phyloP scores from a whole-genome alignment of 2,329 filamentous ascomycete species.

The Xylariaceae sp. region DNA sequence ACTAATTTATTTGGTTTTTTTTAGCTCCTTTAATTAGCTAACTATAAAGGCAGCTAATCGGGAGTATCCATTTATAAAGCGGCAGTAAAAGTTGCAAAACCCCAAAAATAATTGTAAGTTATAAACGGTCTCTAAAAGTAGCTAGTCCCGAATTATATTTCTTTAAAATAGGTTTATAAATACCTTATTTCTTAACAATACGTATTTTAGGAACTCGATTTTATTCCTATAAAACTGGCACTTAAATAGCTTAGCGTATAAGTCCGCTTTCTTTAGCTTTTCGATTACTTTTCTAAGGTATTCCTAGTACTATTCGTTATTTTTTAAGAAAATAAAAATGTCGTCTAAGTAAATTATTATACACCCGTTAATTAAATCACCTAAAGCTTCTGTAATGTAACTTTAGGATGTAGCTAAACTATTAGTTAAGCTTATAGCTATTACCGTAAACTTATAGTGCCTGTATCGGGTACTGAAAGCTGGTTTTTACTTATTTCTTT shows the following conservation, averaged over 20 bases:
- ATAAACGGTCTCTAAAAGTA: not conserved
- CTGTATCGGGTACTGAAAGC: not conserved
- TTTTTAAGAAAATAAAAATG: not conserved
- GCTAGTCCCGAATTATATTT: not conserved
- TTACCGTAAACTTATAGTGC: not conserved
- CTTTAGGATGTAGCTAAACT: not conserved
- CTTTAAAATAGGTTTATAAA: not conserved
- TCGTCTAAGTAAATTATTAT: not conserved
- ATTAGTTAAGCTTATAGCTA: not conserved
- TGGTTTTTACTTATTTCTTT: not conserved
- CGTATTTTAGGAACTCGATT: not conserved
- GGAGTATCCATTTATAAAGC: not conserved
- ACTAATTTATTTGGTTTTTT: not conserved
- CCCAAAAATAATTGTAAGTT: not conserved
- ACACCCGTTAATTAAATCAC: not conserved
- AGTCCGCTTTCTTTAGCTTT: not conserved
- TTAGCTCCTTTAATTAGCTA: not conserved
- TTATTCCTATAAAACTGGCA: not conserved
- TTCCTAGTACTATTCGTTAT: not conserved
- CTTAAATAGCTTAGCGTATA: not conserved
- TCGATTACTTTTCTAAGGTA: not conserved
- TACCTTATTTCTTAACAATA: not conserved
- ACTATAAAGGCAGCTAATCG: not conserved
- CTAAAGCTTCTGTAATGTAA: not conserved
- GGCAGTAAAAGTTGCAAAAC: not conserved